Percentiles rank a stretch among this genome's conserved stretches.
Conservation (phyloP, 768 basidiomycete species). For the Mycena latifolia region DNA sequence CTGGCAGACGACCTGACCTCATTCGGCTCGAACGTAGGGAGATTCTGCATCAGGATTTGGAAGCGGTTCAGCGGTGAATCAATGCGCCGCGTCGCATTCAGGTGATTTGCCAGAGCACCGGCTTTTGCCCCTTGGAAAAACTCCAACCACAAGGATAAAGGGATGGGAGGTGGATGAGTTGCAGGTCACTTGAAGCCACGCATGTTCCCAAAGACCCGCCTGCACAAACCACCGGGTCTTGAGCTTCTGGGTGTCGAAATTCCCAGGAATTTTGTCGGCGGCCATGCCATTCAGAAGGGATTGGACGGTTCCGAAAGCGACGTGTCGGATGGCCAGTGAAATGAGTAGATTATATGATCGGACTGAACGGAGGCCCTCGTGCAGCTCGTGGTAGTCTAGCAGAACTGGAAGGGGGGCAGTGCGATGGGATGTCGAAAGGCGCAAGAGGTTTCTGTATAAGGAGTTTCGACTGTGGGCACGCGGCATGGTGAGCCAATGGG, state of each 20-base stretch:
- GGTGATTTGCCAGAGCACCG: conserved; percentile 1
- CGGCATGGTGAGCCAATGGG: conserved; percentile 3
- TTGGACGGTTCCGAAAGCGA: conserved; percentile 59
- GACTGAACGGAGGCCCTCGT: conserved; percentile 53
- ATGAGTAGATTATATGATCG: conserved; percentile 61
- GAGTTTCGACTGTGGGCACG: conserved; percentile 45
- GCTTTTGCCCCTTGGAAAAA: conserved; percentile 61
- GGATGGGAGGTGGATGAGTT: conserved; percentile 37
- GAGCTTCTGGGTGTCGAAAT: conserved; percentile 70
- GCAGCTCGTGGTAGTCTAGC: conserved; percentile 63
- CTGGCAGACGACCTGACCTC: conserved; percentile 52
- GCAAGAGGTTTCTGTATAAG: conserved; percentile 58
- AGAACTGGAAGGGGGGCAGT: conserved; percentile 51
- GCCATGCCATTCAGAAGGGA: conserved; percentile 64
- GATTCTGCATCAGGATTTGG: conserved; percentile 55
- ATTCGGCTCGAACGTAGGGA: conserved; percentile 50
- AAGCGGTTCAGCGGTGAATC: conserved; percentile 43
- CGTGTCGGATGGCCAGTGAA: conserved; percentile 62
- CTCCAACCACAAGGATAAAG: conserved; percentile 67
- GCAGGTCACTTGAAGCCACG: conserved; percentile 61
- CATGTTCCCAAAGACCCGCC: conserved; percentile 67
- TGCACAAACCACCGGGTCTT: conserved; percentile 68
- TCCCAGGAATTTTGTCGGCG: conserved; percentile 51
- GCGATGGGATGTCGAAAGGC: conserved; percentile 47
- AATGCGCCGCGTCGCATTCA: conserved; percentile 21